Conservation (phyloP, 805 yeast genomes). For the Starmera caribaea region DNA sequence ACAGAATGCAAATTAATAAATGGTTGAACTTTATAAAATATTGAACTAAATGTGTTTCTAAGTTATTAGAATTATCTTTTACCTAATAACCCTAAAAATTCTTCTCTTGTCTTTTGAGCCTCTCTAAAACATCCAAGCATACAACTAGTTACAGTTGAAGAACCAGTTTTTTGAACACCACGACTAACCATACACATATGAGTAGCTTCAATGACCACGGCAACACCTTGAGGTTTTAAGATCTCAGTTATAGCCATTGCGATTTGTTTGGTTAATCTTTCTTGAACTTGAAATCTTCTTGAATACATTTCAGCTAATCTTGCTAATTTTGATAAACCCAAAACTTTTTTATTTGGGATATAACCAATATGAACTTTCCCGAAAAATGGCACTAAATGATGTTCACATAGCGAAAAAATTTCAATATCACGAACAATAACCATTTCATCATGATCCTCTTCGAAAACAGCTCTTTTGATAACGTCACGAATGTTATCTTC, state of each 20-base stretch:
- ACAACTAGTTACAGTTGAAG: constrained; percentile 88
- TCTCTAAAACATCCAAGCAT: constrained; percentile 95
- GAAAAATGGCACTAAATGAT: constrained; percentile 93
- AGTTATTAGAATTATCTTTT: constrained; percentile 29
- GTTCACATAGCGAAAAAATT: constrained; percentile 89
- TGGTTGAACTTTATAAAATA: neutral
- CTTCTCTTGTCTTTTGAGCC: constrained; percentile 93
- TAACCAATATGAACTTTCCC: constrained; percentile 98
- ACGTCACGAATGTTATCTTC: constrained; percentile 90
- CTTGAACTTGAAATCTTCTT: constrained; percentile 96
- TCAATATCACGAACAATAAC: constrained; percentile 95
- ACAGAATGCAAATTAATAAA: neutral
- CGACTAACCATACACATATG: constrained; percentile 99
- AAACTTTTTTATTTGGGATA: constrained; percentile 87
- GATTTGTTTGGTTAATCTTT: constrained; percentile 90
- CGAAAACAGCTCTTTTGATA: constrained; percentile 90
- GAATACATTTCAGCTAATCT: constrained; percentile 95
- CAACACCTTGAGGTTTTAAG: constrained; percentile 91
- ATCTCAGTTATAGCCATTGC: constrained; percentile 93
- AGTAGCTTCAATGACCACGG: constrained; percentile 94
- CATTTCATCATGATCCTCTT: constrained; percentile 98
- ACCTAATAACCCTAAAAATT: constrained; percentile 74
- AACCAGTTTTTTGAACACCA: constrained; percentile 94
- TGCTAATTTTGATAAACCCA: constrained; percentile 89
- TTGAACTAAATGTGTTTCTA: neutral